Evolutionary conservation across 148 eudicot species (phyloP), one percentile per base, ranked within the genome.

Genomic region (Linanthus parryae): DNA sequence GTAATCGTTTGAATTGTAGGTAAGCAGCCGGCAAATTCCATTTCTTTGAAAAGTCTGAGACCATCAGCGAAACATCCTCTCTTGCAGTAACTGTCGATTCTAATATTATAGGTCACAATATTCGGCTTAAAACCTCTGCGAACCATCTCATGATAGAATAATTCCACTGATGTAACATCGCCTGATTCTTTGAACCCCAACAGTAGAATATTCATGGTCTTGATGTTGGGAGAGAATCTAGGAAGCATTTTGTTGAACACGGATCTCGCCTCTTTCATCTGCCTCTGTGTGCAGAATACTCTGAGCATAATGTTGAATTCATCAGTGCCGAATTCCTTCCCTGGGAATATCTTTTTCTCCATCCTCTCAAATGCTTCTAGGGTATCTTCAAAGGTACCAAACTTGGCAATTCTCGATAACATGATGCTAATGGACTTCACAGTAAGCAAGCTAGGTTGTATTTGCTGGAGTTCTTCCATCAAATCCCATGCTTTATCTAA

Each of bases 131-230:
- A 91, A 33, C 97, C 94, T 72, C 97, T 76, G 57, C 61, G 67
- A 35, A 81, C 63, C 95, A 91, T 78, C 61, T 91, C 95, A 64
- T 86, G 94, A 54, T 86, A 86, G 60, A 91, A 91, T 2, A 86
- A 61, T 57, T 91, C 97, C 12, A 86, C 95, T 0, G 89, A 59
- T 56, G 86, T 72, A 54, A 85, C 44, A 74, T 82, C 83, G 18
- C 88, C 88, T 0, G 92, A 59, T 65, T 85, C 85, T 72, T 81
- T 91, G 64, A 91, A 91, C 44, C 97, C 97, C 67, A 91, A 59
- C 6, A 91, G 81, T 74, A 91, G 65, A 21, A 91, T 86, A 70
- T 86, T 91, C 95, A 91, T 86, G 35, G 95, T 91, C 63, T 77
- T 86, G 47, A 72, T 73, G 70, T 79, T 71, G 19, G 84, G 76